Conservation (phyloP, 2,329 filamentous ascomycete species). For the Fusarium chaquense region DNA sequence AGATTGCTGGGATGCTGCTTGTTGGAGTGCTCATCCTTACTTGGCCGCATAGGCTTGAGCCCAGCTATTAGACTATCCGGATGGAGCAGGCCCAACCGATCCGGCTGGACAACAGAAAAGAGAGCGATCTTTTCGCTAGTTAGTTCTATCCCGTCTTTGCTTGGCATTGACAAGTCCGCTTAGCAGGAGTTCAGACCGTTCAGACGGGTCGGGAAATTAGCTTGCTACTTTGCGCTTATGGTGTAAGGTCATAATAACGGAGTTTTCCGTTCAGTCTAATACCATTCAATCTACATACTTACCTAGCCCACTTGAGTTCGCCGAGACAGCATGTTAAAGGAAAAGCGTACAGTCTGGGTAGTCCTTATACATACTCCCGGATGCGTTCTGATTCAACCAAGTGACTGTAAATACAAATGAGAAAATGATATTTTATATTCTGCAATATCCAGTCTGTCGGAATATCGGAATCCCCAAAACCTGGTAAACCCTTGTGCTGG, state of each 20-base stretch:
- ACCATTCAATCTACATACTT: neutral
- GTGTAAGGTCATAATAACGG: neutral
- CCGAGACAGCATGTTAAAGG: slow-evolving; percentile 12
- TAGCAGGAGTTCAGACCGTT: neutral
- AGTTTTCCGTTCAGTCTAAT: neutral
- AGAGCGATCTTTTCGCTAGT: neutral
- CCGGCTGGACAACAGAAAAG: neutral
- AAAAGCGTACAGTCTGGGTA: neutral
- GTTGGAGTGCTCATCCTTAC: neutral
- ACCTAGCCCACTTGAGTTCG: slow-evolving; percentile 10
- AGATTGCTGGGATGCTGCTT: neutral
- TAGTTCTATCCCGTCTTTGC: neutral
- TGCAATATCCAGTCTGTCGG: neutral
- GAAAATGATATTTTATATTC: neutral
- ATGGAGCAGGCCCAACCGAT: slow-evolving; percentile 1
- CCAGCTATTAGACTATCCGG: neutral
- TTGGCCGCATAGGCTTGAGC: neutral
- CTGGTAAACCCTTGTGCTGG: slow-evolving; percentile 9
- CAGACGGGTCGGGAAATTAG: slow-evolving; percentile 6
- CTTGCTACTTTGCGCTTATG: slow-evolving; percentile 10
- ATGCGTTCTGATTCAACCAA: neutral
- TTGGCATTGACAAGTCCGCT: neutral
- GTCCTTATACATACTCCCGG: neutral
- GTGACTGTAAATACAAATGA: neutral
- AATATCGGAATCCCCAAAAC: neutral